A percentile compares a stretch with the other conserved stretches of the same genome.
phyloP scores from a whole-genome alignment of 805 yeast species.

The Saturnispora gosingensis region DNA sequence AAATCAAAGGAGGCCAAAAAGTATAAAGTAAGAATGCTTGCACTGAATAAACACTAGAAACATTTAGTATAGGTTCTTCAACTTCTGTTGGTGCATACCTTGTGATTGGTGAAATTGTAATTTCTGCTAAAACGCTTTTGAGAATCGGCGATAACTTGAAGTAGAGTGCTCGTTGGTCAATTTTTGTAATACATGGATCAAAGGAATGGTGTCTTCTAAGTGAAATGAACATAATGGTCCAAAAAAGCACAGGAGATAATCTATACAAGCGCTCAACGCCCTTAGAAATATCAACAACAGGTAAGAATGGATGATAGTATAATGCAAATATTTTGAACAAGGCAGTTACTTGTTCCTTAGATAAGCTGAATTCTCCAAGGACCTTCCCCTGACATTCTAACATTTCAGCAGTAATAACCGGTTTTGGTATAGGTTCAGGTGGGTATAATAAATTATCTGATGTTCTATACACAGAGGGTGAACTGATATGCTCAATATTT shows the following conservation, averaged over 20 bases:
- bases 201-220: slow-evolving; percentile 49
- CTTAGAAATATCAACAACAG: slow-evolving; percentile 70
- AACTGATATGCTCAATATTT: neutral
- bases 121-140: slow-evolving; percentile 72
- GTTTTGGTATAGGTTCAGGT: slow-evolving; percentile 17
- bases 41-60: slow-evolving; percentile 86
- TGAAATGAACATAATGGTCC: slow-evolving; percentile 88
- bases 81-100: slow-evolving; percentile 70
- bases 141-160: slow-evolving; percentile 57
- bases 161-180: slow-evolving; percentile 34
- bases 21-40: slow-evolving; percentile 87
- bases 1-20: slow-evolving; percentile 93
- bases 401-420: slow-evolving; percentile 20
- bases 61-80: slow-evolving; percentile 76
- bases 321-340: slow-evolving; percentile 61
- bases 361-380: slow-evolving; percentile 57
- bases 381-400: slow-evolving; percentile 56
- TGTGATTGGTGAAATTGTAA: slow-evolving; percentile 84
- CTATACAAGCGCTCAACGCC: slow-evolving; percentile 78
- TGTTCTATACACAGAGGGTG: slow-evolving; percentile 4
- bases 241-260: slow-evolving; percentile 80
- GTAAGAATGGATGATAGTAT: slow-evolving; percentile 78
- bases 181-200: slow-evolving; percentile 15
- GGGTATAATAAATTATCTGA: slow-evolving; percentile 8
- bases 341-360: slow-evolving; percentile 49